Base-by-base conservation (phyloP, 495 filamentous ascomycete species). In the Annulohypoxylon moriforme region DNA sequence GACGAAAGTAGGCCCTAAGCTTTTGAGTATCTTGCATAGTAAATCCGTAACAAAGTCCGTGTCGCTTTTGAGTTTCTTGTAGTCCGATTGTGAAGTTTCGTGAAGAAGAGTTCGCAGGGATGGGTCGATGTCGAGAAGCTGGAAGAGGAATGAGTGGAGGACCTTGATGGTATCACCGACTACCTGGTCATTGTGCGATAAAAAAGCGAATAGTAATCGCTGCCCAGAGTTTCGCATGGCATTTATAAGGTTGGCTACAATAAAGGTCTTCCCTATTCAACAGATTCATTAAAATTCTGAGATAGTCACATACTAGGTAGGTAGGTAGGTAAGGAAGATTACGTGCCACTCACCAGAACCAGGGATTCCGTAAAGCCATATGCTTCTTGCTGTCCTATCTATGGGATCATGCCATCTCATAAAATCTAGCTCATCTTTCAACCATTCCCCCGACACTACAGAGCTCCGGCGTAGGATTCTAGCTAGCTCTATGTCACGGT, bases 341-440 rank as follows among this genome's bases (percentile, higher is more conserved):
- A 34, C 1, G 20, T 44, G 40, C 27, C 14, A 65, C 67, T 65
- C 25, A 71, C 68, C 68, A 36, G 22, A 71, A 16, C 68, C 68
- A 13, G 68, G 68, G 25, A 65, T 71, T 42, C 68, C 68, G 29
- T 61, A 49, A 31, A 71, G 56, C 61, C 68, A 71, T 9, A 71
- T 42, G 14, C 22, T 38, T 27, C 56, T 53, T n/a, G 38, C 8
- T 6, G 61, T 60, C 22, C 46, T 65, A 22, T 70, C 61, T 31
- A 46, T 1, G 9, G 55, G 4, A 18, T 65, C 47, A 20, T 25
- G 22, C 67, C 67, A 70, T 47, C 36, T 65, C 18, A 29, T 46
- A 18, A 55, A 70, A n/a, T 60, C 44, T 14, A 25, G 46, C 20
- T 71, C 56, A 16, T 38, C 36, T 46, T 61, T n/a, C 5, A 71